phyloP scores from a whole-genome alignment of 345 rosid genomes.

The Lumnitzera racemosa region DNA sequence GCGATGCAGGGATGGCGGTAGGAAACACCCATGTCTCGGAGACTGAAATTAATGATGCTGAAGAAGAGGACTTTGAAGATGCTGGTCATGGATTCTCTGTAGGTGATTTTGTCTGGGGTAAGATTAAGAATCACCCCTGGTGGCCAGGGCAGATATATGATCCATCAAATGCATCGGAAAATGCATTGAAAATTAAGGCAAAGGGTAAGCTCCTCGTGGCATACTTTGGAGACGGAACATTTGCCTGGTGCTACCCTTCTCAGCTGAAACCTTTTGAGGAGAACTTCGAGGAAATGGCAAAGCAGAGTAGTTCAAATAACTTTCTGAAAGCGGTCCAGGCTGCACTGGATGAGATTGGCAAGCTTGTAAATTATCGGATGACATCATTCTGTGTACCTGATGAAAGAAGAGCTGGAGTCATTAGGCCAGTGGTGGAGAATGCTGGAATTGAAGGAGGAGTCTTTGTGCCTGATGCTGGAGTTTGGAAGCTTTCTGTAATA shows the following conservation, averaged over 20 bases:
- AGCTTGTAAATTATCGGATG: constrained; percentile 51
- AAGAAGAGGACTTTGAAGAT: constrained; percentile 22
- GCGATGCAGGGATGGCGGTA: not conserved
- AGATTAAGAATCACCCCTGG: constrained; percentile 91
- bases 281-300: constrained; percentile 51
- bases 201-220: constrained; percentile 66
- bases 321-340: constrained; percentile 45
- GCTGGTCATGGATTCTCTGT: constrained; percentile 39
- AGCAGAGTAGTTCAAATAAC: constrained; percentile 44
- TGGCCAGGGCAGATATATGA: constrained; percentile 96
- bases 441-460: constrained; percentile 72
- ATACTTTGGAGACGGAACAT: constrained; percentile 77
- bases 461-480: constrained; percentile 47
- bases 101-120: constrained; percentile 96
- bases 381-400: constrained; percentile 47
- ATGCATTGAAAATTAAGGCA: constrained; percentile 45
- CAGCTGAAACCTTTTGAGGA: constrained; percentile 78
- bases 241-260: constrained; percentile 82
- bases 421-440: constrained; percentile 34
- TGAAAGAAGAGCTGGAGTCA: constrained; percentile 24
- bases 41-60: constrained; percentile 11
- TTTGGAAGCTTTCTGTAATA: constrained; percentile 34
- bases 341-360: constrained; percentile 57
- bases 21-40: constrained; percentile 7
- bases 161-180: constrained; percentile 63